Base-by-base conservation (phyloP, 2,329 filamentous ascomycete genomes). In the Diaporthe citri region DNA sequence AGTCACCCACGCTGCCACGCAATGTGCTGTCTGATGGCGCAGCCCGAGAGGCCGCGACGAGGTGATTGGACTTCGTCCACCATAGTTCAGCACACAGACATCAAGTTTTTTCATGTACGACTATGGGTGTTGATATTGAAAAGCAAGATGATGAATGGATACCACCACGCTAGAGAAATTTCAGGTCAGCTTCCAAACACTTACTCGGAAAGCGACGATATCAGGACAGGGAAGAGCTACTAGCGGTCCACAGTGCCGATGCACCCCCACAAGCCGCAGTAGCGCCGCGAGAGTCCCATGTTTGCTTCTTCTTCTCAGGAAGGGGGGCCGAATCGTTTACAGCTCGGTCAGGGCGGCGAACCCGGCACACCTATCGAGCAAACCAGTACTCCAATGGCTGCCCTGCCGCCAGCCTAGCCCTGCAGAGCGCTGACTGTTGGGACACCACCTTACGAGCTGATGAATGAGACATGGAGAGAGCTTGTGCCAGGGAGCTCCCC, bases 221-320 rank as follows among this genome's bases (percentile, higher is more conserved):
- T 36, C 43, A 48, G 51, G 31, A 12, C 62, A 36, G 34, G 34
- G 28, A 15, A n/a, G 20, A 51, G 64, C 34, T 55, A 7, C 13
- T 55, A 31, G 64, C 22, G 41, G 48, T 39, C 8, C n/a, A 36
- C 41, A 55, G 34, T 69, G 17, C 64, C 48, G 64, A 55, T 69
- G 48, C n/a, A 52, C 64, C 64, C 64, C 64, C 48, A 69, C 64
- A 69, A 69, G 31, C 64, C 64, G 64, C 64, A 34, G 64, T 69
- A 55, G 46, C 34, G 64, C 64, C 22, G 9, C 48, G 10, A 3
- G 48, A 55, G 41, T 64, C 25, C 13, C 15, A 31, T 22, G 25
- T 10, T 31, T 64, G 31, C 64, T 67, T 25, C 13, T 52, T 25
- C 13, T 52, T 15, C 41, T 34, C 8, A 39, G 36, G 41, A 43